These are phyloP conservation scores for Tricholoma furcatifolium DNA, from an alignment of 768 basidiomycete genomes.

Conservation along the genomic window DNA sequence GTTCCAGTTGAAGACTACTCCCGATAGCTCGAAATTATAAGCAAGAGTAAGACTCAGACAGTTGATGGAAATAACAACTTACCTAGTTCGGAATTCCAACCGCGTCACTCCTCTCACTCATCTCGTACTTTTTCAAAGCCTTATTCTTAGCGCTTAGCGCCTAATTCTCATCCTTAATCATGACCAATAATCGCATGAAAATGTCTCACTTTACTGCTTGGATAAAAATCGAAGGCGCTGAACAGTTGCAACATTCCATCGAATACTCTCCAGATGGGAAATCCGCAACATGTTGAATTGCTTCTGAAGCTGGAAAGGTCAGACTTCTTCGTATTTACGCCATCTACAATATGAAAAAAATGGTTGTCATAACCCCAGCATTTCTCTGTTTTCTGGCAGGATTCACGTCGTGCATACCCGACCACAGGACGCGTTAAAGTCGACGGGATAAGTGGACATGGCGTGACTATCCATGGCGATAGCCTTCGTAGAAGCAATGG, in stretches of 20 bases:
- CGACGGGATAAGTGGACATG: conserved; percentile 10
- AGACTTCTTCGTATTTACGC: background rate
- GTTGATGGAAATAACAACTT: too few relatives aligned
- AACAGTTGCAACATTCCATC: conserved; percentile 13
- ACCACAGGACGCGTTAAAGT: conserved; percentile 5
- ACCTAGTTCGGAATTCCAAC: too few relatives aligned
- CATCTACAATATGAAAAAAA: background rate
- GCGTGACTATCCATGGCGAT: background rate
- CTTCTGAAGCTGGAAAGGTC: conserved; percentile 24
- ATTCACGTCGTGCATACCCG: background rate
- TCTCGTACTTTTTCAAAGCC: too few relatives aligned
- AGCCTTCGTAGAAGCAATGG: too few relatives aligned
- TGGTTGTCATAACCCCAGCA: conserved; percentile 1
- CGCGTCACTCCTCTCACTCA: too few relatives aligned
- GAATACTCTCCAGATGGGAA: conserved; percentile 13
- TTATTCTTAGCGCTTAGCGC: too few relatives aligned
- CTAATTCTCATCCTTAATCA: too few relatives aligned
- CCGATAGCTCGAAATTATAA: too few relatives aligned
- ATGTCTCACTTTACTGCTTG: conserved; percentile 16
- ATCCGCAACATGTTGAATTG: conserved; percentile 22
- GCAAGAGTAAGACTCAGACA: too few relatives aligned
- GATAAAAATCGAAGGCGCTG: conserved; percentile 16
- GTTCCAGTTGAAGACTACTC: too few relatives aligned
- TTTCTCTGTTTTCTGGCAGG: conserved; percentile 18
- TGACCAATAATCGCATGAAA: conserved; percentile 11